Base-by-base conservation (phyloP, 345 rosid genomes). In the Gossypium anomalum region DNA sequence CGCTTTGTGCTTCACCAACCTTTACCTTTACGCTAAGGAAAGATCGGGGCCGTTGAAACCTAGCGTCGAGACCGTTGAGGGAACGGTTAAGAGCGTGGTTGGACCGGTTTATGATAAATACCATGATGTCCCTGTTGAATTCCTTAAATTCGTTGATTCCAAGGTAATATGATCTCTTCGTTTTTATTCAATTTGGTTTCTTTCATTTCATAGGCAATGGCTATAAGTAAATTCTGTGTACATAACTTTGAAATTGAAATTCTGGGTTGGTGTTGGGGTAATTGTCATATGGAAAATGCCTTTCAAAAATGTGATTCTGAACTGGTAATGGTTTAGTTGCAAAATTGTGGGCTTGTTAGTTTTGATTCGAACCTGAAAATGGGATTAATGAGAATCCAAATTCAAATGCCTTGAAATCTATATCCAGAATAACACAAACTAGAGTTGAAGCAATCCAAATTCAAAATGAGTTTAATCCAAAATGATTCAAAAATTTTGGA, bases 11-110 rank as follows among this genome's bases (percentile, higher is more conserved):
- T 87, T 90, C 75, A 41, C 85, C 66, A 77, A 80, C 27, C 80
- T 93, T 20, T 93, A 92, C 74, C 76, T 77, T 7, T 85, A 87
- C 79, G 97, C 92, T 8, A 93, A 93, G 86, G 97, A 90, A 22
- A 85, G 82, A 83, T 82, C 90, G 0, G 98, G 99, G 41, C 97
- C 92, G 3, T 78, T 93, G 86, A 96, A 92, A 75, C 76, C 92
- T 2, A 91, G 94, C n/a, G 90, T 96, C 73, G 97, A 96, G 82
- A 87, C 93, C 17, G 86, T 90, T 0, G 98, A 93, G 80, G 97
- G 89, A n/a, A 87, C 93, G 2, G 90, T 96, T 22, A 93, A 86
- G 87, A 90, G 75, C 14, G 92, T 96, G 20, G 92, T 93, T 1
- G 89, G 92, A 44, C 98, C 97, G 53, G 98, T 96, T 3, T 87